phyloP scores from a whole-genome alignment of 768 basidiomycete species.

The Lentinula raphanica region DNA sequence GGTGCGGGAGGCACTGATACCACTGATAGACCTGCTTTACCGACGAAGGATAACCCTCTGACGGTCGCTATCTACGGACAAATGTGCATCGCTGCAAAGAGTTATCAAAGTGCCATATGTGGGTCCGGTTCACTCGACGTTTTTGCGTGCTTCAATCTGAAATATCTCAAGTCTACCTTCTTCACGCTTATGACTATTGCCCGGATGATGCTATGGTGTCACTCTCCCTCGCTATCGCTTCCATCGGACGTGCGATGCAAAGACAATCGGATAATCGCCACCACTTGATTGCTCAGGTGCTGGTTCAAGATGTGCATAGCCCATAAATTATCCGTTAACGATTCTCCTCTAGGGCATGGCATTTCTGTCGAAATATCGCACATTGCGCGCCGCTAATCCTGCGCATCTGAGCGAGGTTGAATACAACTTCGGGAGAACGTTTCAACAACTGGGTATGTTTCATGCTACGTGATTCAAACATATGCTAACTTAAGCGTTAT shows the following conservation, averaged over 20 bases:
- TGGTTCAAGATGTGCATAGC: constrained; percentile 14
- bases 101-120: constrained; percentile 91
- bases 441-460: constrained; percentile 82
- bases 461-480: background rate
- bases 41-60: constrained; percentile 68
- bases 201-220: constrained; percentile 83
- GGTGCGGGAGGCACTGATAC: constrained; percentile 10
- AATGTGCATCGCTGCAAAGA: constrained; percentile 76
- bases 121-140: constrained; percentile 23
- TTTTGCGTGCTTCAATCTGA: background rate
- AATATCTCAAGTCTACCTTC: constrained; percentile 65
- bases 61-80: constrained; percentile 76
- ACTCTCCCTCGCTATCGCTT: constrained; percentile 76
- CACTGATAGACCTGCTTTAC: constrained; percentile 32
- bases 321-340: background rate
- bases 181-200: constrained; percentile 84
- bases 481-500: background rate
- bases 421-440: constrained; percentile 87
- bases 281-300: constrained; percentile 72
- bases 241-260: constrained; percentile 87
- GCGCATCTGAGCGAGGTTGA: constrained; percentile 71
- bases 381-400: constrained; percentile 41
- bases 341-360: constrained; percentile 61
- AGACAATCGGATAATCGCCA: constrained; percentile 92
- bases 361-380: constrained; percentile 77